Evolutionary conservation across 2,329 filamentous ascomycete species (phyloP).

Genomic region (Dactylellina leptospora): DNA sequence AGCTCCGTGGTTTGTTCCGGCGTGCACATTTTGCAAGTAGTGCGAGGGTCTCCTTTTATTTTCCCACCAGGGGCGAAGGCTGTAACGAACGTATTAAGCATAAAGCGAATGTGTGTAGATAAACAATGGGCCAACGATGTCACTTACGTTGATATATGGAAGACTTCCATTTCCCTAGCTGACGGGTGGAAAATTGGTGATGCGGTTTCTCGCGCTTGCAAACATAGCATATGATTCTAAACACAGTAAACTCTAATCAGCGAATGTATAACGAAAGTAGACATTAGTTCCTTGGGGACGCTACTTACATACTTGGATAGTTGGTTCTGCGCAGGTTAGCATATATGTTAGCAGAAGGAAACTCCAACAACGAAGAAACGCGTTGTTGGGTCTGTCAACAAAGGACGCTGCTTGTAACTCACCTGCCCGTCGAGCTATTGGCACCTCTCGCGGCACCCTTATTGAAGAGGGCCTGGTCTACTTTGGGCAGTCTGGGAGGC

Average conservation of each 20-base stretch:
- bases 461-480: constrained; percentile 45
- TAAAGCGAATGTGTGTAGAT: background rate
- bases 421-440: constrained; percentile 29
- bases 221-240: constrained; percentile 53
- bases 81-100: background rate
- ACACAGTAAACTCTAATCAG: background rate
- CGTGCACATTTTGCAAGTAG: constrained; percentile 61
- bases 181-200: constrained; percentile 55
- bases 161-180: constrained; percentile 51
- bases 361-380: constrained; percentile 12
- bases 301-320: constrained; percentile 20
- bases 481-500: constrained; percentile 18
- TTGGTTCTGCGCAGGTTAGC: constrained; percentile 7
- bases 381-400: constrained; percentile 20
- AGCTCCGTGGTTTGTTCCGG: constrained; percentile 63
- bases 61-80: constrained; percentile 49
- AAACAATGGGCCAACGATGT: constrained; percentile 12
- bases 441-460: constrained; percentile 31
- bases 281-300: no score
- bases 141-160: constrained; percentile 43
- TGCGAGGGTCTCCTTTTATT: constrained; percentile 25
- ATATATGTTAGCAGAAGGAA: background rate
- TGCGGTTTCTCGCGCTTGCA: constrained; percentile 53
- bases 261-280: background rate
- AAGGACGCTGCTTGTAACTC: constrained; percentile 11